A percentile compares a stretch with the other conserved stretches of the same genome.
Conservation (phyloP, 768 basidiomycete species). For the Termitomyces sp. region DNA sequence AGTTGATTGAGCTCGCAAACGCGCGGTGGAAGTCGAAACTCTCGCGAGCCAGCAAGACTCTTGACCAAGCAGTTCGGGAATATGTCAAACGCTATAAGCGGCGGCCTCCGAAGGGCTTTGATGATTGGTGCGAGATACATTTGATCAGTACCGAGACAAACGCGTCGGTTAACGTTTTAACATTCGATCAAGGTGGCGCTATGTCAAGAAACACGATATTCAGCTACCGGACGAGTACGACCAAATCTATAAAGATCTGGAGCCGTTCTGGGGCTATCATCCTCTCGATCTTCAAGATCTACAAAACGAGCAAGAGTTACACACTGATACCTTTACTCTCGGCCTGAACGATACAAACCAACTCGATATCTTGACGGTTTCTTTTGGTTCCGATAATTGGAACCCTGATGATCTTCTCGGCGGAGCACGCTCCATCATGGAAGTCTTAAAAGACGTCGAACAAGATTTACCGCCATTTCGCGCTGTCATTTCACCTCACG, state of each 20-base stretch:
- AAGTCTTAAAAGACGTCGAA: slow-evolving; percentile 27
- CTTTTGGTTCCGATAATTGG: slow-evolving; percentile 12
- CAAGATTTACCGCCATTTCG: slow-evolving; percentile 32
- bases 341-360: slow-evolving; percentile 22
- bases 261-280: slow-evolving; percentile 40
- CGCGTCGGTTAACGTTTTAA: not conserved
- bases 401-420: slow-evolving; percentile 14
- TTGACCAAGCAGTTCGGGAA: slow-evolving; percentile 71
- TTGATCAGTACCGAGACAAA: not conserved
- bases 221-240: slow-evolving; percentile 55
- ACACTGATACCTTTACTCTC: slow-evolving; percentile 31
- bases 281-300: slow-evolving; percentile 27
- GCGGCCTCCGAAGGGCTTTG: slow-evolving; percentile 83
- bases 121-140: slow-evolving; percentile 70
- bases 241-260: slow-evolving; percentile 39
- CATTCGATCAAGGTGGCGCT: slow-evolving; percentile 36
- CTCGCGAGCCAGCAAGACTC: slow-evolving; percentile 66
- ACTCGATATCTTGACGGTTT: slow-evolving; percentile 11
- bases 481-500: slow-evolving; percentile 32
- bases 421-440: slow-evolving; percentile 17
- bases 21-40: slow-evolving; percentile 56
- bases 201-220: slow-evolving; percentile 40
- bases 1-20: slow-evolving; percentile 72
- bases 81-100: slow-evolving; percentile 75
- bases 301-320: slow-evolving; percentile 24